Conservation (phyloP, 2,329 filamentous ascomycete genomes). For the Epicoccum sorghinum region DNA sequence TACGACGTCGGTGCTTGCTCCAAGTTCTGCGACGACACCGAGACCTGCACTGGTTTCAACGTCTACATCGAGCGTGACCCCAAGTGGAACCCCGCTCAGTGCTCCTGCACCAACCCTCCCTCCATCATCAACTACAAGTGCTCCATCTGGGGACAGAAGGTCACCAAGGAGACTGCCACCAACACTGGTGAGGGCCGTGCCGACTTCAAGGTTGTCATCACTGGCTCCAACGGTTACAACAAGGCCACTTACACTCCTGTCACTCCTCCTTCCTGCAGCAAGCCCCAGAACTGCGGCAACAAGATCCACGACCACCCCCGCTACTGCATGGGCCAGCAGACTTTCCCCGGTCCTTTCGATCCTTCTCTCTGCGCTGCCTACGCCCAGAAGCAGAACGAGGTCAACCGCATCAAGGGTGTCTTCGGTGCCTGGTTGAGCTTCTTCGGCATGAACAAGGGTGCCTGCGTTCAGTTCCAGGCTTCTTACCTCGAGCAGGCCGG, state of each 20-base stretch:
- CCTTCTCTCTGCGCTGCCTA: constrained; percentile 32
- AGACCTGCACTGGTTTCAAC: constrained; percentile 35
- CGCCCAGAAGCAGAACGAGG: constrained; percentile 30
- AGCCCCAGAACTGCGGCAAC: constrained; percentile 29
- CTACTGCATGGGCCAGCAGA: constrained; percentile 34
- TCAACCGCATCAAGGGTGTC: constrained; percentile 26
- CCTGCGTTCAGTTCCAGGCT: constrained; percentile 34
- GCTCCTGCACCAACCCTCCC: constrained; percentile 27
- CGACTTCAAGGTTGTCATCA: constrained; percentile 40
- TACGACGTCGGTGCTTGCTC: constrained; percentile 29
- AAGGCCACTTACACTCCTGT: constrained; percentile 28
- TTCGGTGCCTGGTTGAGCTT: constrained; percentile 19
- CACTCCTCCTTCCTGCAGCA: constrained; percentile 27
- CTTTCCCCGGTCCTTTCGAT: constrained; percentile 36
- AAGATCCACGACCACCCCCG: constrained; percentile 32
- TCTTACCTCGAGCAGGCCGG: constrained; percentile 31
- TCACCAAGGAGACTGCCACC: constrained; percentile 26
- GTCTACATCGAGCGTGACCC: constrained; percentile 35
- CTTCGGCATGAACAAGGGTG: constrained; percentile 28
- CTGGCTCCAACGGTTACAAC: constrained; percentile 42
- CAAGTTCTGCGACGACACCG: constrained; percentile 24
- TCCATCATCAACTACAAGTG: constrained; percentile 34
- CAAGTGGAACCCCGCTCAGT: constrained; percentile 31
- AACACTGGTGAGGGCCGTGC: constrained; percentile 27
- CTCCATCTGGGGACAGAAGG: constrained; percentile 31